A percentile compares a stretch with the other conserved stretches of the same genome.
These are phyloP conservation scores for Rubia peregrina DNA, from an alignment of 305 asterid species.

Conservation along the genomic window DNA sequence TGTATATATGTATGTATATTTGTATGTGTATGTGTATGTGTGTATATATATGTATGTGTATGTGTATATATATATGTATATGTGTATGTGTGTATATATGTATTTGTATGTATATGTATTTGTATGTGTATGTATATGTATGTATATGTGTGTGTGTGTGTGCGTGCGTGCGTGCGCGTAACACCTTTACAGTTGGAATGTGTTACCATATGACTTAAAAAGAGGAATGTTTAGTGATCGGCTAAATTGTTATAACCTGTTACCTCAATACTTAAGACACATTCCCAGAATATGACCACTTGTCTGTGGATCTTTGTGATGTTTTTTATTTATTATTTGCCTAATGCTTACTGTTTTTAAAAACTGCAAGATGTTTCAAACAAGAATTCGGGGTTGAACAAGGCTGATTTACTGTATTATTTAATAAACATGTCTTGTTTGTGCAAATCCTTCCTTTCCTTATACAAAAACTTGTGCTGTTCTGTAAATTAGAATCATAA, in stretches of 20 bases:
- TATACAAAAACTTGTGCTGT: constrained; percentile 10
- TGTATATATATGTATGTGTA: too few species aligned
- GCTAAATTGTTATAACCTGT: neutral
- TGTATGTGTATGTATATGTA: too few species aligned
- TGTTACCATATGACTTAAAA: neutral
- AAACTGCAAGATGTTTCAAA: neutral
- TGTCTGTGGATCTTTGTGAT: neutral
- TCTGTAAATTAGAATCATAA: constrained; percentile 45
- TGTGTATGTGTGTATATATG: too few species aligned
- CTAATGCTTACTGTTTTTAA: neutral
- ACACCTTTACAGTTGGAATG: too few species aligned
- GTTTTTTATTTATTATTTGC: neutral
- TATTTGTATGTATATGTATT: too few species aligned
- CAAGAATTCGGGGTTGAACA: neutral
- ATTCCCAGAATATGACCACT: too few species aligned
- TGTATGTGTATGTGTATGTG: too few species aligned
- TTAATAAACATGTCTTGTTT: constrained; percentile 3
- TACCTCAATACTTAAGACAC: neutral
- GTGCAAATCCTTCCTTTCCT: constrained; percentile 1
- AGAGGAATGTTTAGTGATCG: neutral
- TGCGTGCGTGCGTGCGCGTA: too few species aligned
- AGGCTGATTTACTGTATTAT: neutral
- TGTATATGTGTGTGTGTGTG: too few species aligned
- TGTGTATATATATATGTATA: too few species aligned
- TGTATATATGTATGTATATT: too few species aligned